Base-by-base conservation (phyloP, 2,329 filamentous ascomycete genomes). In the Trichoderma guizhouense region DNA sequence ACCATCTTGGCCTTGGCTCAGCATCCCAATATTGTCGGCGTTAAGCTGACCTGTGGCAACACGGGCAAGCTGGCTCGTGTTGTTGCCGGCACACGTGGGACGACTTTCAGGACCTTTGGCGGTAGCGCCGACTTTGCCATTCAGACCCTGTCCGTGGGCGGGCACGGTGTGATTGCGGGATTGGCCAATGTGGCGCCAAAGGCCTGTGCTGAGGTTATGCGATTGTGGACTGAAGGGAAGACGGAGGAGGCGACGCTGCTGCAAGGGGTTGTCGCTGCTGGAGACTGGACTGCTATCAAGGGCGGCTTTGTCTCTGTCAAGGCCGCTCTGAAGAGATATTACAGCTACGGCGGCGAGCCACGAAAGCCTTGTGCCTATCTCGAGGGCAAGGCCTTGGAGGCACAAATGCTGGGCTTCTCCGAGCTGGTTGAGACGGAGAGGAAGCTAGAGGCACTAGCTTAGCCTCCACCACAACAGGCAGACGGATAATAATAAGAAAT, bases 121-220 rank as follows among this genome's bases (percentile, higher is more conserved):
- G 92, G 92, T 70, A 91, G 89, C 63, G 91, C 91, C 67, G 92
- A 94, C 82, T 93, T 93, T 80, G 91, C 89, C 14, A 81, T 94
- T 14, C 92, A 93, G 79, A 90, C 90, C 1, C 81, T 93, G 51
- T 85, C 92, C 57, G 91, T 89, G 5, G 92, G 92, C 28, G 92
- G 90, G 3, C 88, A 91, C 71, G 92, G 92, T 39, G 87, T 92
- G 76, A 91, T 94, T 74, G 90, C 89, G 15, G 92, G 92, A 14
- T 84, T 92, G 69, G 92, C 87, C 34, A 94, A 95, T 79, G 84
- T 94, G 58, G 86, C 89, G 2, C 92, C 91, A 9, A 87, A 87
- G 77, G 83, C 90, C 4, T 92, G 91, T 79, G 86, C 90, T 30
- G 83, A 88, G 76, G 82, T 93, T 18, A 80, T 89, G 69, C 82